phyloP scores from a whole-genome alignment of 1,284 basidiomycete genomes.

The Leccinum subrobustum region DNA sequence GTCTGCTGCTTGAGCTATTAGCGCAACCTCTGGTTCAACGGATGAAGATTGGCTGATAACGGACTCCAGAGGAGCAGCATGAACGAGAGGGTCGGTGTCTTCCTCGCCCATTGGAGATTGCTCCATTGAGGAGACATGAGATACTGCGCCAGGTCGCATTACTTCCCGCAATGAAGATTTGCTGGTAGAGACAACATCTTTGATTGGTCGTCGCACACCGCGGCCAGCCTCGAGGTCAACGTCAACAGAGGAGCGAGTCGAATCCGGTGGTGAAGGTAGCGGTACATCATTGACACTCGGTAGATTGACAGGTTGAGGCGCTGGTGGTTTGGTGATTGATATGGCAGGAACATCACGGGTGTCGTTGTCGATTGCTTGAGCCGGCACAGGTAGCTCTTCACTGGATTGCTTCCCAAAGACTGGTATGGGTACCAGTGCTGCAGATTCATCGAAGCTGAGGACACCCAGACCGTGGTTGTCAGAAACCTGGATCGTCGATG shows the following conservation, averaged over 20 bases:
- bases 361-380: slow-evolving; percentile 22
- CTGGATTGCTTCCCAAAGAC: slow-evolving; percentile 38
- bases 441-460: slow-evolving; percentile 39
- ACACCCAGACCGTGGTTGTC: slow-evolving; percentile 40
- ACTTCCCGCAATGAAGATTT: slow-evolving; percentile 9
- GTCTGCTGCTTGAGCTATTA: not conserved
- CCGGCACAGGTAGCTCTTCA: slow-evolving; percentile 33
- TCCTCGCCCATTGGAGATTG: slow-evolving; percentile 26
- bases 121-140: slow-evolving; percentile 11
- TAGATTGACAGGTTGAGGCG: slow-evolving; percentile 61
- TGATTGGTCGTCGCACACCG: slow-evolving; percentile 37
- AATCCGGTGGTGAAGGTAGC: slow-evolving; percentile 45
- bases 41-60: slow-evolving; percentile 22
- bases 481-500: slow-evolving; percentile 17
- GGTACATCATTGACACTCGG: slow-evolving; percentile 58
- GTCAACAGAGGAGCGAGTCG: slow-evolving; percentile 45
- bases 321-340: slow-evolving; percentile 66
- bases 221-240: slow-evolving; percentile 62
- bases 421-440: slow-evolving; percentile 51
- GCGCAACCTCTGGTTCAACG: slow-evolving; percentile 4
- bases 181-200: slow-evolving; percentile 3
- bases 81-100: slow-evolving; percentile 46
- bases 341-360: slow-evolving; percentile 46
- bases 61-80: slow-evolving; percentile 38
- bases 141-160: not conserved